These are phyloP conservation scores for Tremella yokohamensis DNA, from an alignment of 768 basidiomycete species.

Conservation along the genomic window DNA sequence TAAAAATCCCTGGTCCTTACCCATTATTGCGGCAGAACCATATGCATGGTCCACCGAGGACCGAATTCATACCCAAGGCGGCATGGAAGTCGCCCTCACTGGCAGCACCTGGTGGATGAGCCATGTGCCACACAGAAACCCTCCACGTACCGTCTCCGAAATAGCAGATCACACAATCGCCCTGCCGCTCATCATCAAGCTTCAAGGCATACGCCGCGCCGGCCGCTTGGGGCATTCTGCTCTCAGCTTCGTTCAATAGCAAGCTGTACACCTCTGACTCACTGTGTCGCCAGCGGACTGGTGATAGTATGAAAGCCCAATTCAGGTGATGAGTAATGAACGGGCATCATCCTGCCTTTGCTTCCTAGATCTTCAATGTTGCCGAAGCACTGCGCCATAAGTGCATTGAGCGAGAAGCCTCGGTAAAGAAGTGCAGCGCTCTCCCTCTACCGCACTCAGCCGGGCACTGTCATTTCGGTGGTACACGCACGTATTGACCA, in stretches of 20 bases:
- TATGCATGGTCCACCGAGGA: conserved; percentile 51
- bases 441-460: conserved; percentile 25
- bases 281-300: conserved; percentile 83
- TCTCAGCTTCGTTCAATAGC: conserved; percentile 51
- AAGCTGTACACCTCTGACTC: conserved; percentile 53
- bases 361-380: conserved; percentile 73
- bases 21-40: conserved; percentile 60
- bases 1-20: conserved; percentile 5
- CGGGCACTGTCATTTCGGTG: not conserved
- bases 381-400: conserved; percentile 90
- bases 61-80: conserved; percentile 57
- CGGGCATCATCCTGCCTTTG: conserved; percentile 91
- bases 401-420: conserved; percentile 69
- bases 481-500: conserved; percentile 74
- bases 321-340: conserved; percentile 81
- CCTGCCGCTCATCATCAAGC: conserved; percentile 65
- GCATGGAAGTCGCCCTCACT: conserved; percentile 96
- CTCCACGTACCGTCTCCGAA: conserved; percentile 71
- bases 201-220: conserved; percentile 87
- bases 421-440: conserved; percentile 80
- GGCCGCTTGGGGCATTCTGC: conserved; percentile 64
- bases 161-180: conserved; percentile 76
- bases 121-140: not conserved
- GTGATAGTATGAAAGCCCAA: conserved; percentile 93
- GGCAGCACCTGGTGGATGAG: conserved; percentile 57